Conservation (phyloP, 805 yeast genomes). For the Zygosaccharomyces siamensis region DNA sequence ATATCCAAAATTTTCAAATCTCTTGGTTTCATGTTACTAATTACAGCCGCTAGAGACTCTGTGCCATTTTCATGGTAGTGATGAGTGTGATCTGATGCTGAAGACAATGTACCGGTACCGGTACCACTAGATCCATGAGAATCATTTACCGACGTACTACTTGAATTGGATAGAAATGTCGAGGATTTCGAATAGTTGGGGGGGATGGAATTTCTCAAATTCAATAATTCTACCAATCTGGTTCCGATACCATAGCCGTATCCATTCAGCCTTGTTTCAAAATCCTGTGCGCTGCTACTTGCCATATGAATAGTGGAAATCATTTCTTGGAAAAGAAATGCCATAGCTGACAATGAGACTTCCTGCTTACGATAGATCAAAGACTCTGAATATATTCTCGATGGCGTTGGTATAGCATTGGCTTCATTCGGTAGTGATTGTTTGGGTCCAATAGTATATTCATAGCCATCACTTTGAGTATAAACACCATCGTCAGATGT, state of each 20-base stretch:
- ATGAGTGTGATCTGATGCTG: slow-evolving; percentile 6
- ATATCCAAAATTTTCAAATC: slow-evolving; percentile 64
- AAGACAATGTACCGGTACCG: slow-evolving; percentile 5
- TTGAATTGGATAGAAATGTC: slow-evolving; percentile 10
- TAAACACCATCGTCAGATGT: slow-evolving; percentile 17
- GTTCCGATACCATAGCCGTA: slow-evolving; percentile 75
- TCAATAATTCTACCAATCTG: slow-evolving; percentile 56
- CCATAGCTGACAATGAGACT: slow-evolving; percentile 61
- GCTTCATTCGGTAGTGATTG: slow-evolving; percentile 28
- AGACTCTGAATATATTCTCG: slow-evolving; percentile 27
- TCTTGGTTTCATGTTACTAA: slow-evolving; percentile 38
- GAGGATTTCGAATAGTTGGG: slow-evolving; percentile 17
- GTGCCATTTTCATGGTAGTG: slow-evolving; percentile 10
- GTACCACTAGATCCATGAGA: slow-evolving; percentile 3
- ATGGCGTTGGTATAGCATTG: slow-evolving; percentile 15
- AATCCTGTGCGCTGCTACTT: slow-evolving; percentile 60
- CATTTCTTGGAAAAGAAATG: slow-evolving; percentile 67
- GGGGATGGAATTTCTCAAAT: slow-evolving; percentile 30
- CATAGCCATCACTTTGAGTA: slow-evolving; percentile 23
- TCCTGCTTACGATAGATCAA: slow-evolving; percentile 36
- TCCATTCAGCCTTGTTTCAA: slow-evolving; percentile 57
- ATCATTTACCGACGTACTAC: background rate
- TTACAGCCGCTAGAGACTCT: slow-evolving; percentile 23
- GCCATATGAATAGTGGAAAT: slow-evolving; percentile 57
- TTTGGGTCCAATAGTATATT: slow-evolving; percentile 30